phyloP scores from a whole-genome alignment of 345 rosid species.

The Iberis pinnata region DNA sequence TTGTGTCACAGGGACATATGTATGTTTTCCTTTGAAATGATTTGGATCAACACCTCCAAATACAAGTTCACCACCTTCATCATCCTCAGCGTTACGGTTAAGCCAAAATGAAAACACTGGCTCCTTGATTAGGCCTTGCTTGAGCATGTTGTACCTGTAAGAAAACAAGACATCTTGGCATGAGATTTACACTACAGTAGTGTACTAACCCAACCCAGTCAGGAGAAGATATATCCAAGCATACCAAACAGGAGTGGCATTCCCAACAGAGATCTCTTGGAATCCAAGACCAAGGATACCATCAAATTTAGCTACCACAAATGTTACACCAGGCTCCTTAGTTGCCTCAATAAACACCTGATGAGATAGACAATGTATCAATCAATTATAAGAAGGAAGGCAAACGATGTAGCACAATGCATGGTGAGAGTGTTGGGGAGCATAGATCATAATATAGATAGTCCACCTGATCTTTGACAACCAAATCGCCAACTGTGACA shows the following conservation, averaged over 20 bases:
- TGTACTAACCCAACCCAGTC: slow-evolving; percentile 1
- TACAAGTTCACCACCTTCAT: slow-evolving; percentile 84
- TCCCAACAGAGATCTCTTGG: slow-evolving; percentile 83
- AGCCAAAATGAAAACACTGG: slow-evolving; percentile 97
- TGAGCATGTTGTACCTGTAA: slow-evolving; percentile 78
- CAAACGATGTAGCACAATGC: background rate
- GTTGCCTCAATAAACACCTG: slow-evolving; percentile 98
- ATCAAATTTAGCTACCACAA: slow-evolving; percentile 82
- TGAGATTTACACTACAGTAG: slow-evolving; percentile 6
- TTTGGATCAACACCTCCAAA: slow-evolving; percentile 89
- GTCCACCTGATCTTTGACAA: slow-evolving; percentile 65
- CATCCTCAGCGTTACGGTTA: slow-evolving; percentile 68
- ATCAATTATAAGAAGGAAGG: slow-evolving; percentile 6
- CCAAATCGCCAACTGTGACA: slow-evolving; percentile 65
- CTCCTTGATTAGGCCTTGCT: slow-evolving; percentile 72
- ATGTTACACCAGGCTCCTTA: slow-evolving; percentile 75
- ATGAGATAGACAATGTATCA: background rate
- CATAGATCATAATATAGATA: background rate
- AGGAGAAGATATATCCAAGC: slow-evolving; percentile 12
- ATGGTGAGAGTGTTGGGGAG: background rate
- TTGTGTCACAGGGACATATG: slow-evolving; percentile 76
- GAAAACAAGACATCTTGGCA: slow-evolving; percentile 4
- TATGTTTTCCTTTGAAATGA: slow-evolving; percentile 83
- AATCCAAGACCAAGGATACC: slow-evolving; percentile 96
- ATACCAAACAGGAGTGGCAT: slow-evolving; percentile 79